Evolutionary conservation across 345 rosid species (phyloP).

Genomic region (Salix udensis): DNA sequence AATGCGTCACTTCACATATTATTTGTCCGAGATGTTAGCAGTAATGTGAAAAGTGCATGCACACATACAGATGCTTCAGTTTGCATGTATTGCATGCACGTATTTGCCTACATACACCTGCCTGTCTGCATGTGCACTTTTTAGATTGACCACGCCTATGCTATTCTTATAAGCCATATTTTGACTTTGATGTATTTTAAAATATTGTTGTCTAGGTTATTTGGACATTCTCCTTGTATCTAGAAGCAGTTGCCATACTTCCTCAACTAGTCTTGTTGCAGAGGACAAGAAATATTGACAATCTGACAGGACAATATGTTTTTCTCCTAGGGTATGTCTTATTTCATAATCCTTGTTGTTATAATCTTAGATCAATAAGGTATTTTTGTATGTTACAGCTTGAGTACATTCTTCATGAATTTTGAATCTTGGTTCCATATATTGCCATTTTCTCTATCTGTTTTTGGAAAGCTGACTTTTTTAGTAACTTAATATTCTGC

Average conservation of each 20-base stretch:
- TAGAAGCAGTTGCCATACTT: slow-evolving; percentile 57
- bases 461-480: not conserved
- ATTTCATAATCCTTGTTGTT: not conserved
- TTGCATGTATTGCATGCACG: too few species aligned
- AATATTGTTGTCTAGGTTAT: slow-evolving; percentile 25
- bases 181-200: not conserved
- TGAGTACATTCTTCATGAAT: too few species aligned
- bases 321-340: slow-evolving; percentile 51
- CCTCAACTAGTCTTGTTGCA: slow-evolving; percentile 52
- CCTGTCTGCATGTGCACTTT: not conserved
- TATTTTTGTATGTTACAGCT: not conserved
- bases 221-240: slow-evolving; percentile 48
- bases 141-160: not conserved
- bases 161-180: not conserved
- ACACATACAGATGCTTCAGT: not conserved
- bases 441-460: not conserved
- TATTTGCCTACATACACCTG: too few species aligned
- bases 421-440: not conserved
- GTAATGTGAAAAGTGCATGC: not conserved
- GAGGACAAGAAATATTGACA: slow-evolving; percentile 49
- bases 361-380: not conserved
- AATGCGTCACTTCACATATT: not conserved
- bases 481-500: not conserved
- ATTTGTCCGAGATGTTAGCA: not conserved
- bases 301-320: slow-evolving; percentile 43